Evolutionary conservation across 495 filamentous ascomycete genomes (phyloP).

Genomic region (Bryoglossum gracile): DNA sequence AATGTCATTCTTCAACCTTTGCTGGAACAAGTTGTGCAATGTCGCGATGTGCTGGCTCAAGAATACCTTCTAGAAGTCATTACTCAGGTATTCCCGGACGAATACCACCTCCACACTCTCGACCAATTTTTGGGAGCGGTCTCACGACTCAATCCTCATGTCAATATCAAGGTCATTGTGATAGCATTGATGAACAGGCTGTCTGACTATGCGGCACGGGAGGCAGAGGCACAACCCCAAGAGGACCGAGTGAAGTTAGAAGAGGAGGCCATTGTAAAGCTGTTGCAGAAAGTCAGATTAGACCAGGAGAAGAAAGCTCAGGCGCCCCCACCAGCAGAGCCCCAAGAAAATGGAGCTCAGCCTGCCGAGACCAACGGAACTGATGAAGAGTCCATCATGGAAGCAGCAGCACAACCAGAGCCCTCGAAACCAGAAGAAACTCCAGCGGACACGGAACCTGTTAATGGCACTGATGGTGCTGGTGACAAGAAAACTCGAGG

Average conservation of each 20-base stretch:
- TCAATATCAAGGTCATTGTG: conserved; percentile 96
- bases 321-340: conserved; percentile 18
- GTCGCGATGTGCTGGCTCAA: conserved; percentile 91
- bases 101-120: conserved; percentile 93
- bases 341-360: conserved; percentile 29
- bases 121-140: conserved; percentile 91
- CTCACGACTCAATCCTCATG: conserved; percentile 84
- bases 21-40: conserved; percentile 95
- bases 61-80: conserved; percentile 97
- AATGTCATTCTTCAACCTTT: conserved; percentile 81
- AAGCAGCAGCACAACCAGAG: conserved; percentile 30
- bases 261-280: conserved; percentile 67
- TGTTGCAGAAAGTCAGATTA: conserved; percentile 71
- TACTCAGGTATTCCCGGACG: conserved; percentile 97
- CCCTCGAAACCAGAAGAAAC: conserved; percentile 28
- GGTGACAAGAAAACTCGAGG: conserved; percentile 53
- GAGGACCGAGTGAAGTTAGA: conserved; percentile 71
- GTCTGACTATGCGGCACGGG: conserved; percentile 83
- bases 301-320: conserved; percentile 45
- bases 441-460: conserved; percentile 13
- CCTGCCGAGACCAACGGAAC: conserved; percentile 28
- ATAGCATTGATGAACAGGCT: conserved; percentile 96
- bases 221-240: conserved; percentile 62
- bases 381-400: conserved; percentile 21
- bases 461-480: conserved; percentile 28